phyloP scores from a whole-genome alignment of 23 red algal genomes.

The Gracilaria gracilis region DNA sequence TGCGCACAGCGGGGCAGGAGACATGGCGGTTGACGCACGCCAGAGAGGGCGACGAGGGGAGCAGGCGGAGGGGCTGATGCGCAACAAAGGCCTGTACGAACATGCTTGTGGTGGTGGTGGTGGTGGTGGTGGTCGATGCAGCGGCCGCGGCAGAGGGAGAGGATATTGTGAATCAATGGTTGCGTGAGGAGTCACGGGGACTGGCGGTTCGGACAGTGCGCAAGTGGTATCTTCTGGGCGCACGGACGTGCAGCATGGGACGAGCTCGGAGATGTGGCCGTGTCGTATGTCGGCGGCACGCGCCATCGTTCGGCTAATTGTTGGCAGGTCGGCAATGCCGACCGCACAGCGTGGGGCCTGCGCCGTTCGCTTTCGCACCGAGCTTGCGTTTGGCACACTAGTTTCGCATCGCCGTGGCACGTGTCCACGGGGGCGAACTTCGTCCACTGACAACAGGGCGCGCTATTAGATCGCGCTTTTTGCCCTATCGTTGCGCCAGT shows the following conservation, averaged over 20 bases:
- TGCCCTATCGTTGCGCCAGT: constrained; percentile 8
- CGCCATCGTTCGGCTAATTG: too few species aligned
- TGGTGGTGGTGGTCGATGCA: not conserved
- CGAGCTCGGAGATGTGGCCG: too few species aligned
- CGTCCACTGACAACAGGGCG: not conserved
- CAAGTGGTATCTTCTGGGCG: not conserved
- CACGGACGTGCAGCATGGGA: not conserved
- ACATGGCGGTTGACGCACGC: not conserved
- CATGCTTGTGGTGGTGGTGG: not conserved
- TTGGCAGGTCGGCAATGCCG: not conserved
- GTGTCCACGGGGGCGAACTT: not conserved
- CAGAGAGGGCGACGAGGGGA: not conserved
- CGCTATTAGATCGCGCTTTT: constrained; percentile 1
- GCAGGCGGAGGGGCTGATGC: not conserved
- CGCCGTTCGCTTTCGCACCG: not conserved
- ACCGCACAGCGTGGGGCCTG: not conserved
- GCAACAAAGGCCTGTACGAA: not conserved
- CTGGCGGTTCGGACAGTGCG: not conserved
- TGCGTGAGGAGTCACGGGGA: not conserved
- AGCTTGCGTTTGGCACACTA: not conserved
- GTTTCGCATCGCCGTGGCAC: not conserved
- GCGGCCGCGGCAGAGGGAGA: not conserved
- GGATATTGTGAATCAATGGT: not conserved
- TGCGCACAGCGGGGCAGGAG: not conserved
- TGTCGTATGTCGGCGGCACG: not conserved